phyloP scores from a whole-genome alignment of 805 yeast species.

The Schwanniomyces occidentalis region DNA sequence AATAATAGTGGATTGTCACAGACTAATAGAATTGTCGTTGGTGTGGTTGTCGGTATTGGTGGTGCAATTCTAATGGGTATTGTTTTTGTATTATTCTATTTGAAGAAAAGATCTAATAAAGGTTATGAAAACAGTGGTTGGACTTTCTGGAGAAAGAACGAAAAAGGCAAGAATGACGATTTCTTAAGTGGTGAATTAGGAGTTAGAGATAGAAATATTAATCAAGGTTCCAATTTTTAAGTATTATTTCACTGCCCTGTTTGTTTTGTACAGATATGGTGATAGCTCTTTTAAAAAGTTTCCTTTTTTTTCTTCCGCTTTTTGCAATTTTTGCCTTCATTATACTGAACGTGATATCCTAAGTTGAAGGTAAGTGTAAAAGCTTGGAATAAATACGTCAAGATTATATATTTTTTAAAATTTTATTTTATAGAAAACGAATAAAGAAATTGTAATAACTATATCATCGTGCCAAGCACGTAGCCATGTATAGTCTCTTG shows the following conservation, averaged over 20 bases:
- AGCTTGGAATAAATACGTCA: too few species aligned
- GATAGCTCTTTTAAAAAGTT: background rate
- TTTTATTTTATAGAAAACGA: too few species aligned
- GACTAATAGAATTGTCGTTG: conserved; percentile 46
- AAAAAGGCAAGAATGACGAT: conserved; percentile 40
- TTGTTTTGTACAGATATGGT: background rate
- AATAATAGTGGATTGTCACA: conserved; percentile 37
- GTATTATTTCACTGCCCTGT: background rate
- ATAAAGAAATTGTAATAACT: too few species aligned
- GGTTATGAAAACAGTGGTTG: conserved; percentile 36
- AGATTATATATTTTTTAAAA: too few species aligned
- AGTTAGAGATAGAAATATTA: conserved; percentile 47
- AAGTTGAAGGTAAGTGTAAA: too few species aligned
- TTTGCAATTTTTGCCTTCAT: too few species aligned
- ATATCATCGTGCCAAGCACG: too few species aligned
- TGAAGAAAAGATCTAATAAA: conserved; percentile 34
- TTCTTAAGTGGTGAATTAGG: conserved; percentile 48
- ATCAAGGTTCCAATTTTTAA: conserved; percentile 47
- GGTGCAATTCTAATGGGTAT: conserved; percentile 41
- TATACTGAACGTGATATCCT: too few species aligned
- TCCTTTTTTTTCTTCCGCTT: background rate
- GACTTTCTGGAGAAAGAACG: conserved; percentile 51
- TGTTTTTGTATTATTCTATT: conserved; percentile 31
- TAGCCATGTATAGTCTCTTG: too few species aligned
- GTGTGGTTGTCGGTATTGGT: conserved; percentile 49